phyloP scores from a whole-genome alignment of 768 basidiomycete species.

The Mycena vulgaris region DNA sequence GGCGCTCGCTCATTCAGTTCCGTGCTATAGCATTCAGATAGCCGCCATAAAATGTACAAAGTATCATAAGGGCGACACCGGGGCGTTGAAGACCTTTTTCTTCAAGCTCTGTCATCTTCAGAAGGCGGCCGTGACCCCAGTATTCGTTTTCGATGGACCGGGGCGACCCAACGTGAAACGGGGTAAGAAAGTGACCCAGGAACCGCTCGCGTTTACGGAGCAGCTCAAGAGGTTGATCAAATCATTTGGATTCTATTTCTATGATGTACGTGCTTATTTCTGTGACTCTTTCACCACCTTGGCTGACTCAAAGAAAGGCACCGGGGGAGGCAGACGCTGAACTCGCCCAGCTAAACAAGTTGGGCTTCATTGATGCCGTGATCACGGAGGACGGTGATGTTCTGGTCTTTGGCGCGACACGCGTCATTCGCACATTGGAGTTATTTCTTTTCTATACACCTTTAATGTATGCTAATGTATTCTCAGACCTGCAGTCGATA shows the following conservation, averaged over 20 bases:
- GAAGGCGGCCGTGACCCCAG: too few relatives aligned
- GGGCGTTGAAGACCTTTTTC: neutral
- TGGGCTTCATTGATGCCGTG: slow-evolving; percentile 1
- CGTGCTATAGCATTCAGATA: neutral
- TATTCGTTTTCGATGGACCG: too few relatives aligned
- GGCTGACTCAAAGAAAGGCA: neutral
- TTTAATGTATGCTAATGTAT: neutral
- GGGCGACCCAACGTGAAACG: neutral
- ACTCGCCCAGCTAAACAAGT: neutral
- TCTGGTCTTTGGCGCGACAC: slow-evolving; percentile 37
- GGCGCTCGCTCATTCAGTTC: neutral
- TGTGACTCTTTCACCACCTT: neutral
- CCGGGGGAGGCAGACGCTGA: slow-evolving; percentile 7
- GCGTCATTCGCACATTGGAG: slow-evolving; percentile 20
- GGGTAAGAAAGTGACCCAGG: neutral
- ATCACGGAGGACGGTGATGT: slow-evolving; percentile 40
- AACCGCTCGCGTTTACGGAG: neutral
- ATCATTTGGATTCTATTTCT: neutral
- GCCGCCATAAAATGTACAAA: too few relatives aligned
- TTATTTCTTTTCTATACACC: neutral
- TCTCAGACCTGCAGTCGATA: neutral
- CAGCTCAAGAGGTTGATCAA: neutral
- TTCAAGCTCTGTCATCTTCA: too few relatives aligned
- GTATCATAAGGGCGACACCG: too few relatives aligned
- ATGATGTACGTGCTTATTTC: neutral